Evolutionary conservation across 768 basidiomycete species (phyloP), one percentile per base, ranked within the genome.

Genomic region (Naematelia aurantialba): DNA sequence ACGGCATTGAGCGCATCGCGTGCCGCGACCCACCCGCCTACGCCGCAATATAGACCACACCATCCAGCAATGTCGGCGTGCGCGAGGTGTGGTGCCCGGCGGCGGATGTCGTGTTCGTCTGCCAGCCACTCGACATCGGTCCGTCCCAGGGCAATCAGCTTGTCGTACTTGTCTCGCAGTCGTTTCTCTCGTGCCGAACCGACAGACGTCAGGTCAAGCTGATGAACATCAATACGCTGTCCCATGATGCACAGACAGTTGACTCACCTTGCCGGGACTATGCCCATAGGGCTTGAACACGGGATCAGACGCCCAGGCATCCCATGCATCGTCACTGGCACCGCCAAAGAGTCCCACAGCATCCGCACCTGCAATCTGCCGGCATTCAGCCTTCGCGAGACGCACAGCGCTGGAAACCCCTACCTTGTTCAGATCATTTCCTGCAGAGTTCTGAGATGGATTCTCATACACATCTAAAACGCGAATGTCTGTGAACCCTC

Each of bases 361-460:
- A 59, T 48, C 0, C 60, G 51, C 13, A 72, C 55, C 58, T 65
- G 39, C 8, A 39, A 39, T 39, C 34, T 39, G 34, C n/a, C n/a
- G n/a, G n/a, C 34, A 39, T 39, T 39, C 34, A 39, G 8, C 34
- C 8, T 8, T 8, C 17, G 17, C 17, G 34, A 17, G 8, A 39
- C 17, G 17, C 8, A 8, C 8, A 8, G 34, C 17, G 34, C 8
- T 39, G 34, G 34, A 39, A 5, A 25, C 5, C 5, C 24, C 19
- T 26, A 72, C 64, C 68, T 77, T 77, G 67, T 77, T 77, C 13
- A 74, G 56, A 50, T 77, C 76, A 54, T 68, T 68, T 2, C 74
- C 76, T 5, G 69, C 72, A 1, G 67, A 64, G 22, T 72, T 60
- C 4, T 53, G 52, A 1, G 63, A 66, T 1, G 76, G 76, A 42